phyloP scores from a whole-genome alignment of 805 yeast species.

The Barnettozyma vustinii region DNA sequence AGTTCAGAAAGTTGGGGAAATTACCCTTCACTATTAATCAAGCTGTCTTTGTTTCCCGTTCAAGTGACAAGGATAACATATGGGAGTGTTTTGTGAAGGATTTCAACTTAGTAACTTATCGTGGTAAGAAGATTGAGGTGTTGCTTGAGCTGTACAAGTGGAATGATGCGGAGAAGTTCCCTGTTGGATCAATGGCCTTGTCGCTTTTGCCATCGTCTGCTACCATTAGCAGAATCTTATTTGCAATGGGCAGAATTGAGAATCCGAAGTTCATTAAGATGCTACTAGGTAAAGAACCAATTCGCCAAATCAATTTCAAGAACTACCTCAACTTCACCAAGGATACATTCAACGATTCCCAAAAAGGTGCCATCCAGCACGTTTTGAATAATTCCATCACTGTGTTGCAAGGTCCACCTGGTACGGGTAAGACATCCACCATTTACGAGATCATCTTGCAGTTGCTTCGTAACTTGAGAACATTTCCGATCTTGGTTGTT shows the following conservation, averaged over 20 bases:
- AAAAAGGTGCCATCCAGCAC: constrained; percentile 40
- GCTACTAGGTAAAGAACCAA: constrained; percentile 50
- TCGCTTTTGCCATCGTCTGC: constrained; percentile 56
- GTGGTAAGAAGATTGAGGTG: constrained; percentile 34
- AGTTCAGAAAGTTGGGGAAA: constrained; percentile 47
- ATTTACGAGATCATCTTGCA: constrained; percentile 57
- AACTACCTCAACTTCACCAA: constrained; percentile 47
- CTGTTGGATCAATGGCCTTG: constrained; percentile 34
- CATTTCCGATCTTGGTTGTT: constrained; percentile 62
- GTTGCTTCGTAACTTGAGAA: constrained; percentile 46
- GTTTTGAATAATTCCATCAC: constrained; percentile 35
- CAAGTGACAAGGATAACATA: constrained; percentile 42
- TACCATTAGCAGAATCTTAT: constrained; percentile 56
- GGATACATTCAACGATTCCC: constrained; percentile 52
- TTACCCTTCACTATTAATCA: constrained; percentile 57
- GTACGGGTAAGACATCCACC: constrained; percentile 76
- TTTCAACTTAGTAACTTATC: constrained; percentile 27
- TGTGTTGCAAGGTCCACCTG: constrained; percentile 75
- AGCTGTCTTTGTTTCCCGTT: constrained; percentile 45
- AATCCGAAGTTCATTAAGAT: constrained; percentile 48
- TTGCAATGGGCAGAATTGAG: constrained; percentile 57
- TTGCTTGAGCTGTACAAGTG: constrained; percentile 51
- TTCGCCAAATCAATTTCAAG: constrained; percentile 50
- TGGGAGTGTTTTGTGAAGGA: constrained; percentile 60
- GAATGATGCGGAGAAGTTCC: constrained; percentile 47